Evolutionary conservation across 1,139 yeast genomes (phyloP), one percentile per base, ranked within the genome.

Genomic region (Hyphopichia fennica): DNA sequence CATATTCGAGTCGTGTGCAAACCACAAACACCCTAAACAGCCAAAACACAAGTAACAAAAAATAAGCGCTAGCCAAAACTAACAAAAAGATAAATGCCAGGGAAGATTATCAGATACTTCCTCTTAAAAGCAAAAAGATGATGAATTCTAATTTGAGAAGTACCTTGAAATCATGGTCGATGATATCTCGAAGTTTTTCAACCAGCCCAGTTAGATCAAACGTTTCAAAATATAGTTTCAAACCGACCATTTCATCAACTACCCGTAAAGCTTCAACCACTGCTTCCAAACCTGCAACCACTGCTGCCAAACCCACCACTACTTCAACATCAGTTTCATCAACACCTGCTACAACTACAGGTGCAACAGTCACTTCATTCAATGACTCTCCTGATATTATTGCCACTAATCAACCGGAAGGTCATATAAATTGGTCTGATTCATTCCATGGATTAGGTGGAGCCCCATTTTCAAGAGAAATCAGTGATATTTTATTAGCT

Each of bases 361-460:
- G 25, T 16, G 17, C 33, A 4, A 35, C 41, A 4, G 33, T 50
- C 13, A 42, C 34, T n/a, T 42, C 53, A 4, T 53, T 62, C 38
- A 58, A 62, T 30, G 69, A 63, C 45, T 39, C 54, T 5, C 63
- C 63, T 10, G 41, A 30, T 1, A 37, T 42, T 9, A 29, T 38
- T 20, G 38, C 14, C 39, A 4, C 27, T 4, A 14, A 13, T 9
- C 33, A 27, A 28, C 27, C 38, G 18, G 25, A 44, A 23, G 54
- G 53, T 17, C 60, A 63, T 4, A 63, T 75, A 31, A 67, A 87
- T 56, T 87, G 95, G 95, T 75, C 87, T 4, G 82, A 77, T 34
- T 84, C 95, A 1, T 88, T 82, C 65, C 84, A 78, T 54, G 99
- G 99, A 0, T 68, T 93, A 25, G 97, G 96, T 1, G 69, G 81